phyloP scores from a whole-genome alignment of 805 yeast species.

The Helenozyma baotianmanensis region DNA sequence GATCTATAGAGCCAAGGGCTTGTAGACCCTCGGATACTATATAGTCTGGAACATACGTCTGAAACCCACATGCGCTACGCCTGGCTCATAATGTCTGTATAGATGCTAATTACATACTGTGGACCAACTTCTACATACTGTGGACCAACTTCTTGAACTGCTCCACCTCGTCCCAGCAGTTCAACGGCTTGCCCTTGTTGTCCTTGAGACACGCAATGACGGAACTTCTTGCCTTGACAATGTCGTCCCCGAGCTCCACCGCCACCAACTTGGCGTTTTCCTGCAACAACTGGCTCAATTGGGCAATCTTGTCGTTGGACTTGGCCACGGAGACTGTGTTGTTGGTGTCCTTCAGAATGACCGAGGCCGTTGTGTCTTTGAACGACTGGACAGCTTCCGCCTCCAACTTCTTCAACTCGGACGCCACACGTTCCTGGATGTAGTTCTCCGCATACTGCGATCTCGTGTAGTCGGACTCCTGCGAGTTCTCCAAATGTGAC shows the following conservation, averaged over 20 bases:
- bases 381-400: slow-evolving; percentile 48
- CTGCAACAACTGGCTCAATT: slow-evolving; percentile 30
- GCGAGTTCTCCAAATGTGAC: slow-evolving; percentile 55
- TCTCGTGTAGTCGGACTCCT: slow-evolving; percentile 68
- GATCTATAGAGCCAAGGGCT: slow-evolving; percentile 77
- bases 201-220: slow-evolving; percentile 59
- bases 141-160: slow-evolving; percentile 58
- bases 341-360: slow-evolving; percentile 33
- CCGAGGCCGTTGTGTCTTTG: slow-evolving; percentile 43
- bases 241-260: slow-evolving; percentile 32
- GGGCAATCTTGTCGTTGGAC: slow-evolving; percentile 39
- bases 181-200: slow-evolving; percentile 61
- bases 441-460: slow-evolving; percentile 63
- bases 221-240: slow-evolving; percentile 43
- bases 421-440: slow-evolving; percentile 60
- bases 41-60: too few species aligned
- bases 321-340: slow-evolving; percentile 28
- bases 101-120: too few species aligned
- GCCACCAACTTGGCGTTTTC: slow-evolving; percentile 31
- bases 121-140: slow-evolving; percentile 42
- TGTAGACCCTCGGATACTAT: slow-evolving; percentile 24
- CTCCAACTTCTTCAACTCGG: slow-evolving; percentile 52
- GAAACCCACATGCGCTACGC: too few species aligned
- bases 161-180: slow-evolving; percentile 80
- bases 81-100: too few species aligned